Conservation (phyloP, 2,329 filamentous ascomycete species). For the Fusarium sp. region DNA sequence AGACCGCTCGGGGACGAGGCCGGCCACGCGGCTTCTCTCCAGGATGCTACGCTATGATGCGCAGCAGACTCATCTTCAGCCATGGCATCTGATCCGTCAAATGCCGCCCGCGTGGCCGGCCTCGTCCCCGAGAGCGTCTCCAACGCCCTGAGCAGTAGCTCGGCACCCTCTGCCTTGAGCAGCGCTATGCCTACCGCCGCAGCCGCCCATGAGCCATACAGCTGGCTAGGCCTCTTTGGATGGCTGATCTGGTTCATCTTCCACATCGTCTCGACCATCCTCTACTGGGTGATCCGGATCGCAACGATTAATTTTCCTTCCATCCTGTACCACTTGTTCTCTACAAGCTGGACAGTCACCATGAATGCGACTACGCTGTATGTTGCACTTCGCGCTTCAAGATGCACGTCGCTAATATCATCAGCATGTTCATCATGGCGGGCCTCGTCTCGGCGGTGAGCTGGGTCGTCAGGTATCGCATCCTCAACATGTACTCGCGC, state of each 20-base stretch:
- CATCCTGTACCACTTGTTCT: slow-evolving; percentile 89
- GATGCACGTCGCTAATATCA: slow-evolving; percentile 23
- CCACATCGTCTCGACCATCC: slow-evolving; percentile 66
- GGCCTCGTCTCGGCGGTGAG: slow-evolving; percentile 85
- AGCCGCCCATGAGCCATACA: slow-evolving; percentile 56
- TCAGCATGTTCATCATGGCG: slow-evolving; percentile 79
- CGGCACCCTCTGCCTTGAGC: slow-evolving; percentile 55
- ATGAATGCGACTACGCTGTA: slow-evolving; percentile 98
- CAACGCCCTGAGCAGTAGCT: slow-evolving; percentile 49
- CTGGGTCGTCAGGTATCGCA: slow-evolving; percentile 95
- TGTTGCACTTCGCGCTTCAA: slow-evolving; percentile 46
- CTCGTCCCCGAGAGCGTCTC: slow-evolving; percentile 50
- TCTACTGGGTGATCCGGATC: slow-evolving; percentile 87
- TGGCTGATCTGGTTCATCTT: slow-evolving; percentile 67
- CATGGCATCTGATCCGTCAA: slow-evolving; percentile 58
- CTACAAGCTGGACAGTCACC: slow-evolving; percentile 93
- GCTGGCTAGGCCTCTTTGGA: slow-evolving; percentile 70
- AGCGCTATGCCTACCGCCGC: slow-evolving; percentile 48
- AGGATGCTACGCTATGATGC: slow-evolving; percentile 53
- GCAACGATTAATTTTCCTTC: slow-evolving; percentile 90
- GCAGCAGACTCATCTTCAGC: slow-evolving; percentile 47
- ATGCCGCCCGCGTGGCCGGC: slow-evolving; percentile 51
- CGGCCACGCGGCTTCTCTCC: slow-evolving; percentile 42
- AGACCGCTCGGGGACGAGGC: too few relatives aligned
- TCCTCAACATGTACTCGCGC: slow-evolving; percentile 96